Conservation (phyloP, 352 stramenopile species). For the Globisporangium alternatum region DNA sequence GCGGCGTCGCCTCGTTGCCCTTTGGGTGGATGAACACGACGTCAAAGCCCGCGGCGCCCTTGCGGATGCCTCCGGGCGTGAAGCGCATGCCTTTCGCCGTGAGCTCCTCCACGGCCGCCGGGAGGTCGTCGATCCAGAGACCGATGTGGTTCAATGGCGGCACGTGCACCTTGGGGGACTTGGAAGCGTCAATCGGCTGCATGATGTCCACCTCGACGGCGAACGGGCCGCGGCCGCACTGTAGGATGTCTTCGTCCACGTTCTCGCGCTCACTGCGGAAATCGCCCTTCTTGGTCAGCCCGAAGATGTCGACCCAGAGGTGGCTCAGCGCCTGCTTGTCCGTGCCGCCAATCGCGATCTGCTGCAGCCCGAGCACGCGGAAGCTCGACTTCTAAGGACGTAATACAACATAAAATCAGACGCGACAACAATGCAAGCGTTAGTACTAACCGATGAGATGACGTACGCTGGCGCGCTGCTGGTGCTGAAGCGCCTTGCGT, state of each 20-base stretch:
- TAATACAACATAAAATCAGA: background rate
- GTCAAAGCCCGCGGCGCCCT: conserved; percentile 95
- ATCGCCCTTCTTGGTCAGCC: conserved; percentile 59
- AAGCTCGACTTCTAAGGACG: conserved; percentile 69
- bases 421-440: background rate
- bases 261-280: conserved; percentile 93
- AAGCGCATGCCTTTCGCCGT: conserved; percentile 92
- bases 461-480: conserved; percentile 22
- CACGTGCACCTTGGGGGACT: conserved; percentile 93
- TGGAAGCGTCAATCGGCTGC: conserved; percentile 94
- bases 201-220: conserved; percentile 98
- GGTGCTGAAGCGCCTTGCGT: conserved; percentile 13
- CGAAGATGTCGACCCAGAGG: conserved; percentile 85
- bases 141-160: conserved; percentile 98
- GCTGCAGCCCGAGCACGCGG: conserved; percentile 95
- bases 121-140: conserved; percentile 96
- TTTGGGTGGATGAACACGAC: conserved; percentile 99
- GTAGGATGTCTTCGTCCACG: conserved; percentile 97
- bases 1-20: conserved; percentile 90
- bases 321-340: conserved; percentile 87
- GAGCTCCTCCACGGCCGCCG: conserved; percentile 91
- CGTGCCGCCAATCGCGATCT: conserved; percentile 94
- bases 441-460: background rate
- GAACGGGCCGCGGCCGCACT: conserved; percentile 88
- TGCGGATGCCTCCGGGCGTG: conserved; percentile 96